Percentiles rank a stretch among this genome's conserved stretches.
Conservation (phyloP, 495 filamentous ascomycete genomes). For the Rhizodiscina lignyota region DNA sequence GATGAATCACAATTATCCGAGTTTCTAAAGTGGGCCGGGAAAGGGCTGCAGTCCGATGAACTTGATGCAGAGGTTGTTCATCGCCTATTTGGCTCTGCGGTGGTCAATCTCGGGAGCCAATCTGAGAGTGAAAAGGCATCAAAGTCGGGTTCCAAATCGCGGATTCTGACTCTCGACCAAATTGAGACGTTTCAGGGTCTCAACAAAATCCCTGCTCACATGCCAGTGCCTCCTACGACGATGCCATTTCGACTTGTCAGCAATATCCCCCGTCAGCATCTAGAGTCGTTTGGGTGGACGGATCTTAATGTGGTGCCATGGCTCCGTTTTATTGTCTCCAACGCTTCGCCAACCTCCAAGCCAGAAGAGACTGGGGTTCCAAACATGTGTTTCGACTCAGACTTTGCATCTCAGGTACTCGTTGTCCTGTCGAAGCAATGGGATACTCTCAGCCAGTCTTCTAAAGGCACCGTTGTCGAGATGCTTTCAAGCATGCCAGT, state of each 20-base stretch:
- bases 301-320: conserved; percentile 69
- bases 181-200: conserved; percentile 59
- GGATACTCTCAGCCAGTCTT: conserved; percentile 51
- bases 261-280: conserved; percentile 35
- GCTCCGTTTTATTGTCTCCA: no score
- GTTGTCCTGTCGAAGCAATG: conserved; percentile 71
- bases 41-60: conserved; percentile 40
- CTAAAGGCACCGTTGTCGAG: conserved; percentile 45
- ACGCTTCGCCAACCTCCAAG: no score
- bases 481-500: conserved; percentile 50
- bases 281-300: conserved; percentile 69
- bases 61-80: conserved; percentile 45
- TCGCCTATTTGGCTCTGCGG: conserved; percentile 58
- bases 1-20: conserved; percentile 54
- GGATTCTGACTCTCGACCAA: conserved; percentile 56
- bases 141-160: conserved; percentile 23
- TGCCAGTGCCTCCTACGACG: conserved; percentile 69
- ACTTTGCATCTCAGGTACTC: conserved; percentile 66
- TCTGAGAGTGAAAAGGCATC: neutral
- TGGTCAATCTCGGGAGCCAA: conserved; percentile 48
- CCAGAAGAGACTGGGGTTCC: no score
- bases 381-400: conserved; percentile 10
- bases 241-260: conserved; percentile 70
- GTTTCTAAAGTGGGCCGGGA: conserved; percentile 70
- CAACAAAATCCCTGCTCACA: conserved; percentile 57